Conservation (phyloP, 192 early-diverging fungal species). For the Phlyctochytrium planicorne region DNA sequence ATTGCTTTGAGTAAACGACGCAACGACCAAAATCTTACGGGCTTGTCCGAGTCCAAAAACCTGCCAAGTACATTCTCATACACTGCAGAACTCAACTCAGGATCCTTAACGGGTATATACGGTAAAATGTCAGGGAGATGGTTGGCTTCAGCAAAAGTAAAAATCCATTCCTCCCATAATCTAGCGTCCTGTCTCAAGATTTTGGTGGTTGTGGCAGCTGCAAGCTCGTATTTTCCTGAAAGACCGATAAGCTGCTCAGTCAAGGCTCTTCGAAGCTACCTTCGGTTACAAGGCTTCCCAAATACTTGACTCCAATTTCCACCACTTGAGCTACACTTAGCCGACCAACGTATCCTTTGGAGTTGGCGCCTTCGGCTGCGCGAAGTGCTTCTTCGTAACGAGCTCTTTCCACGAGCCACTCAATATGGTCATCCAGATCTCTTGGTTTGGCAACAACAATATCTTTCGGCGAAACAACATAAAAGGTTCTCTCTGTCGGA, state of each 20-base stretch:
- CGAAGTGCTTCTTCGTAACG: conserved; percentile 78
- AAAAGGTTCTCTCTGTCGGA: conserved; percentile 75
- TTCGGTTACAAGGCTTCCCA: conserved; percentile 71
- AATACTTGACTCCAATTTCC: conserved; percentile 79
- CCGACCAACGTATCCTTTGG: conserved; percentile 32
- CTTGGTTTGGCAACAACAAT: conserved; percentile 84
- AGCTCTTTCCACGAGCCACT: conserved; percentile 83
- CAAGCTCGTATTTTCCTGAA: conserved; percentile 56
- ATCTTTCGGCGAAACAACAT: conserved; percentile 92
- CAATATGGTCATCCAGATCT: conserved; percentile 89
- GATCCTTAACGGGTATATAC: conserved; percentile 72
- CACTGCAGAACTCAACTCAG: conserved; percentile 72
- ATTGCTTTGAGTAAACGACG: conserved; percentile 16
- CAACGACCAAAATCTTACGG: conserved; percentile 2
- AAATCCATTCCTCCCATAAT: conserved; percentile 92
- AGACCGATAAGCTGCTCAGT: neutral
- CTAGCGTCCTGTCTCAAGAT: conserved; percentile 67
- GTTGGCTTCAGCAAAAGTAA: conserved; percentile 76
- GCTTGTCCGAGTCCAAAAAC: conserved; percentile 47
- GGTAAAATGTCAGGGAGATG: conserved; percentile 74
- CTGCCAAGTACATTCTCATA: conserved; percentile 87
- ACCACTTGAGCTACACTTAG: conserved; percentile 53
- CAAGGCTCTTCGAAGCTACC: conserved; percentile 24
- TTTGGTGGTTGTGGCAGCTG: conserved; percentile 70
- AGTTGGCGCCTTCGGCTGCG: conserved; percentile 53